Evolutionary conservation across 2,329 filamentous ascomycete species (phyloP), one percentile per base, ranked within the genome.

Genomic region (Akanthomyces lecanii): DNA sequence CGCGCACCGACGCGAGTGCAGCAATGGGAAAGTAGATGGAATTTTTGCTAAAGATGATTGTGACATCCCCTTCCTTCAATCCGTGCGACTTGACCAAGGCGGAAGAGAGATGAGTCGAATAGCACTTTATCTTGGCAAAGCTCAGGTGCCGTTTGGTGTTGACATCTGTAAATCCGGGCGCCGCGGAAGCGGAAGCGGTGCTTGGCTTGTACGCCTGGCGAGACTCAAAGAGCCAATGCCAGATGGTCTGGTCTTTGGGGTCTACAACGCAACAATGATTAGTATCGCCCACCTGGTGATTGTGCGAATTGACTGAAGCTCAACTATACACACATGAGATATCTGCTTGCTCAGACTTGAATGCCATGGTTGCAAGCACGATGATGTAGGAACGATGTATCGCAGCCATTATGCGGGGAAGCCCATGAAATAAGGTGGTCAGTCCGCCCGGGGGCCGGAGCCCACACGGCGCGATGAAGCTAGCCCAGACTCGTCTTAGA

Each of bases 11-110:
- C 0, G 82, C 66, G 23, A 75, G 70, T 78, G 88, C 84, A 16
- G 83, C 85, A 6, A 88, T 81, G 0, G 86, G 86, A 68, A 88
- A 89, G 85, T 85, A 89, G 60, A 89, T 82, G 11, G 83, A 86
- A 68, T 89, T 89, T 25, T 82, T 82, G 59, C 81, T 82, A 73
- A 88, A 89, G 2, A 89, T 74, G 0, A 84, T 79, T 1, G 89
- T 81, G 0, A 83, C 85, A 5, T 89, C 78, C 1, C 82, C 82
- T 18, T 78, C 69, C 48, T 79, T 68, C 36, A 89, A 75, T 2
- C 80, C 81, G 73, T 85, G 83, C 16, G 81, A 78, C 64, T 78
- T 81, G 8, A 81, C 79, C 14, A 89, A 75, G 0, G 84, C 83
- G 0, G 86, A 88, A 0, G 85, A 87, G 14, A 89, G 77, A 64